A percentile compares a stretch with the other conserved stretches of the same genome.
Conservation (phyloP, 805 yeast species). For the Candida corydali region DNA sequence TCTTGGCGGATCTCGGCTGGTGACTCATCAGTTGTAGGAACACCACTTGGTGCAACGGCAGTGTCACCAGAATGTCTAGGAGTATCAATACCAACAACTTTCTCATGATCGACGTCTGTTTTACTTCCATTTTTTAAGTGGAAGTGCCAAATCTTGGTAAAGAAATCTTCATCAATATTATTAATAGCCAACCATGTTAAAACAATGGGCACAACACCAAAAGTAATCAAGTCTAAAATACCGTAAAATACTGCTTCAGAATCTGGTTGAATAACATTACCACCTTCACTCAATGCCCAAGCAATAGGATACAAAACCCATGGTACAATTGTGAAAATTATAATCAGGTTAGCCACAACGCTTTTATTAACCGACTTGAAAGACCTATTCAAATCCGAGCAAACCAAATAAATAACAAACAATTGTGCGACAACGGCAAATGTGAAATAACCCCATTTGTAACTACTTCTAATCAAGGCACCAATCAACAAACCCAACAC, state of each 20-base stretch:
- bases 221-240: constrained; percentile 47
- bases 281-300: constrained; percentile 61
- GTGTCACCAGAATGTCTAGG: constrained; percentile 47
- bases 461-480: constrained; percentile 47
- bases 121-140: constrained; percentile 10
- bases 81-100: constrained; percentile 11
- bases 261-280: constrained; percentile 56
- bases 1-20: constrained; percentile 2
- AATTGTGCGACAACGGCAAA: constrained; percentile 46
- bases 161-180: constrained; percentile 24
- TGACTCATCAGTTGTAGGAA: constrained; percentile 5
- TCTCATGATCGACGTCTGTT: constrained; percentile 5
- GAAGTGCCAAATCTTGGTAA: constrained; percentile 15
- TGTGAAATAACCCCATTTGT: constrained; percentile 68
- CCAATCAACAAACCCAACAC: constrained; percentile 57
- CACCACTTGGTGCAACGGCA: constrained; percentile 24
- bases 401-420: constrained; percentile 33
- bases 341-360: constrained; percentile 10
- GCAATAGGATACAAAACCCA: constrained; percentile 47
- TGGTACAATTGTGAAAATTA: constrained; percentile 32
- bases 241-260: constrained; percentile 59
- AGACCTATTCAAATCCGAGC: constrained; percentile 4
- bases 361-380: constrained; percentile 3
- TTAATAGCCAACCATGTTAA: constrained; percentile 25
- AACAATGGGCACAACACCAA: constrained; percentile 39